phyloP scores from a whole-genome alignment of 2,329 filamentous ascomycete species.

The Fusarium nisikadoi region DNA sequence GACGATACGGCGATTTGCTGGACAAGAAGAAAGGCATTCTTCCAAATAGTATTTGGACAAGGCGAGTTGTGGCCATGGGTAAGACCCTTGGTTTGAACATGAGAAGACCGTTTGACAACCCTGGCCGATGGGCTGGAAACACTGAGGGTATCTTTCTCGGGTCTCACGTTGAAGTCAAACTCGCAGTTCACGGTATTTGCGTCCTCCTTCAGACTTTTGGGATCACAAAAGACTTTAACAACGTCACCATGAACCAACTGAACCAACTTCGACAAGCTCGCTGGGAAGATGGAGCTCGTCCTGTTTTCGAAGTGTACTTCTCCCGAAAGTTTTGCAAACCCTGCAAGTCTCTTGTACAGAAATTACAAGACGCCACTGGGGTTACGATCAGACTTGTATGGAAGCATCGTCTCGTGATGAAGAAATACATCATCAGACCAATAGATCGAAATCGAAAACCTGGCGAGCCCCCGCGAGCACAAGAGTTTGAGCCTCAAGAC shows the following conservation, averaged over 20 bases:
- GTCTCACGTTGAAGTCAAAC: constrained; percentile 55
- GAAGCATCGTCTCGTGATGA: constrained; percentile 44
- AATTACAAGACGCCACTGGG: constrained; percentile 44
- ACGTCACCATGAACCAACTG: constrained; percentile 38
- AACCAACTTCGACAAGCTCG: constrained; percentile 29
- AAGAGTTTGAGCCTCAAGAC: constrained; percentile 30
- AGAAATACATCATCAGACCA: constrained; percentile 37
- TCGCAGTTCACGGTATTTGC: constrained; percentile 49
- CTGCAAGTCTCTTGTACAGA: constrained; percentile 43
- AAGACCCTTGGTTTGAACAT: constrained; percentile 46
- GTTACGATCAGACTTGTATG: constrained; percentile 43
- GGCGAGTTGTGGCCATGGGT: constrained; percentile 46
- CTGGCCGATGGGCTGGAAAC: neutral
- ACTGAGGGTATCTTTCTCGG: constrained; percentile 46
- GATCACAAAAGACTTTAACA: constrained; percentile 39
- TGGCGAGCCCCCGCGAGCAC: neutral
- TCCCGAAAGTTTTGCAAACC: constrained; percentile 48
- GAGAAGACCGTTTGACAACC: constrained; percentile 44
- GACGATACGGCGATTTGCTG: constrained; percentile 45
- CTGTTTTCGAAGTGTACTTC: constrained; percentile 50
- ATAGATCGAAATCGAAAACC: neutral
- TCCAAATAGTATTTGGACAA: constrained; percentile 47
- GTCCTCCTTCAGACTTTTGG: constrained; percentile 43
- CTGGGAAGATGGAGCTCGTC: constrained; percentile 44
- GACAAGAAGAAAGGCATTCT: constrained; percentile 41